Evolutionary conservation across 2,329 filamentous ascomycete genomes (phyloP).

Genomic region (Neurospora crassa): DNA sequence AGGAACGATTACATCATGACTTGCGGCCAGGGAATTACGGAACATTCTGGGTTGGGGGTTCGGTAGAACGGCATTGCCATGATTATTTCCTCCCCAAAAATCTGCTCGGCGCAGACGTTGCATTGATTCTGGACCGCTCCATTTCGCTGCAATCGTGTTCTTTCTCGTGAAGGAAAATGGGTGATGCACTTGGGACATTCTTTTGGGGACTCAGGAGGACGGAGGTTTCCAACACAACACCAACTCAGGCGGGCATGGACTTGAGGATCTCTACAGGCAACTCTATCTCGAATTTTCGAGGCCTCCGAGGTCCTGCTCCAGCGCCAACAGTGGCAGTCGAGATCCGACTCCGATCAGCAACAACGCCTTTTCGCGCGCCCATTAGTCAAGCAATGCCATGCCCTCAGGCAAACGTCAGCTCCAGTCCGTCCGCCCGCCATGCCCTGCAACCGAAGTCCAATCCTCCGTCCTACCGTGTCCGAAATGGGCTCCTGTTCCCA

Average conservation of each 20-base stretch:
- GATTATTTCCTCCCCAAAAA: conserved; percentile 19
- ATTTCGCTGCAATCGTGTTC: neutral
- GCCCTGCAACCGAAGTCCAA: neutral
- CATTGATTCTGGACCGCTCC: conserved; percentile 10
- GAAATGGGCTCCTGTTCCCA: neutral
- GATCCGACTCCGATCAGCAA: neutral
- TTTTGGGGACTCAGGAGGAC: neutral
- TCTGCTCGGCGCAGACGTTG: conserved; percentile 17
- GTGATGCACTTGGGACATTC: neutral
- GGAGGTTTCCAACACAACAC: neutral
- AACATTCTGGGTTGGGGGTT: conserved; percentile 19
- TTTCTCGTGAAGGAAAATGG: neutral
- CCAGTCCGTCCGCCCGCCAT: neutral
- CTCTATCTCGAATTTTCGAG: neutral
- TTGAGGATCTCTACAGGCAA: neutral
- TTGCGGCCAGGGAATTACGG: conserved; percentile 15
- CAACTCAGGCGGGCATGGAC: neutral
- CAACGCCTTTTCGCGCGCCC: neutral
- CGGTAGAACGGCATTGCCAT: conserved; percentile 20
- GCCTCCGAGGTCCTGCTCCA: neutral
- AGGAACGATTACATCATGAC: conserved; percentile 12
- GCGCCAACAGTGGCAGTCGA: neutral
- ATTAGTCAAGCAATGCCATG: neutral
- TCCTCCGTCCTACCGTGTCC: neutral
- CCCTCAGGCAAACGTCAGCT: neutral